Conservation (phyloP, 2,329 filamentous ascomycete genomes). For the Periconia digitata region DNA sequence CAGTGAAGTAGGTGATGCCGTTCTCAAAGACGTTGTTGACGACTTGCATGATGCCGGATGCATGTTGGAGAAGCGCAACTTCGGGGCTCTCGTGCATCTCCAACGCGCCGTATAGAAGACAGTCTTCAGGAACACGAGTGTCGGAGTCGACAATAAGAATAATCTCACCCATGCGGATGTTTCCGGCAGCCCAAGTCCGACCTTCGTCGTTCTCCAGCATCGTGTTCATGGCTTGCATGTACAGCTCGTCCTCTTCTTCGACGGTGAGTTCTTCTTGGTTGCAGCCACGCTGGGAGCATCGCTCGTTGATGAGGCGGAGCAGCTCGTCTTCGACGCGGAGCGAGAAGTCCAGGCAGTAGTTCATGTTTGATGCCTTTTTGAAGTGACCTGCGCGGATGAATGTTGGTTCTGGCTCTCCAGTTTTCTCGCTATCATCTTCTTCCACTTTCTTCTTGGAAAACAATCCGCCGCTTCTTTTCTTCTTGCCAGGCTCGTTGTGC, state of each 20-base stretch:
- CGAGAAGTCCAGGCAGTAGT: constrained; percentile 65
- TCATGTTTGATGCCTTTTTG: constrained; percentile 67
- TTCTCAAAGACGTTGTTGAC: constrained; percentile 71
- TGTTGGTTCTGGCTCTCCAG: constrained; percentile 50
- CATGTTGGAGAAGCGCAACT: constrained; percentile 75
- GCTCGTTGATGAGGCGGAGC: constrained; percentile 28
- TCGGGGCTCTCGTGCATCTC: constrained; percentile 80
- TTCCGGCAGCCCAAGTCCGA: constrained; percentile 79
- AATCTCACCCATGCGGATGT: constrained; percentile 81
- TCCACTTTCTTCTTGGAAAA: constrained; percentile 18
- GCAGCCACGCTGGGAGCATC: constrained; percentile 18
- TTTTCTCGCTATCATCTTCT: constrained; percentile 7
- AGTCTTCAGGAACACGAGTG: constrained; percentile 60
- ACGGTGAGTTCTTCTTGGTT: constrained; percentile 21
- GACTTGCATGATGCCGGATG: constrained; percentile 69
- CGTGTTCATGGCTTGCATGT: constrained; percentile 55
- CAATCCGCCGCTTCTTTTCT: constrained; percentile 40
- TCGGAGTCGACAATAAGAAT: constrained; percentile 60
- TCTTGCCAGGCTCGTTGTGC: constrained; percentile 43
- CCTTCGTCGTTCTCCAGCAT: constrained; percentile 64
- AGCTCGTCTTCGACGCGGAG: constrained; percentile 65
- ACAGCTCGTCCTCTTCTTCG: constrained; percentile 31
- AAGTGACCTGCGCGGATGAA: constrained; percentile 32
- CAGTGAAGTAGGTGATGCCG: constrained; percentile 74
- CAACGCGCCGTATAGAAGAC: constrained; percentile 72